Base-by-base conservation (phyloP, 257 asterid species). In the Nyctanthes arbortristis region DNA sequence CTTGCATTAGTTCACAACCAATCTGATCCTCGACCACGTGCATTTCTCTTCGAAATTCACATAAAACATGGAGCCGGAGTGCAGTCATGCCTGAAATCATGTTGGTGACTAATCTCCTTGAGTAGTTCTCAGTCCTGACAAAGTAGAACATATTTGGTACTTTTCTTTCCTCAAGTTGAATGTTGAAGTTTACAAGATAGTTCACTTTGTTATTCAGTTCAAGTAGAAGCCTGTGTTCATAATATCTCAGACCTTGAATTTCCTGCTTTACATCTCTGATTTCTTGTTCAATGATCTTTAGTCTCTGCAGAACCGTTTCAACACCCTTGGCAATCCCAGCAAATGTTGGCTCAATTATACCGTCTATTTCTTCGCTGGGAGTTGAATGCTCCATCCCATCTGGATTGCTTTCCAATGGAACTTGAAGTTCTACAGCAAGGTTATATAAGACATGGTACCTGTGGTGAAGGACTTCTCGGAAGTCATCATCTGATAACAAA, bases 281-380 rank as follows among this genome's bases (percentile, higher is more conserved):
- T 76, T 92, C 96, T 75, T 92, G 94, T 76, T 89, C 91, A 12
- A 92, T 92, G 83, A 89, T 86, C 85, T 85, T 88, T 35, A 92
- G 80, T 67, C 96, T 83, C 72, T 86, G 91, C 71, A 92, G 75
- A 66, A 89, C 90, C 22, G 81, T 84, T 67, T 89, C 96, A 6
- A 92, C 96, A 0, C 98, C 96, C 78, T 86, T 89, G 47, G 98
- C 96, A 35, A 92, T 86, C 59, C 96, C 98, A 2, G 73, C 82
- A 65, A 89, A 78, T 36, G 96, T 52, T 31, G 96, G 96, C 31
- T 89, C 98, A 8, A 89, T 83, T 7, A 79, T 72, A 69, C 77
- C 70, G 2, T 78, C 65, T 57, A 82, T 86, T 73, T 86, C 95
- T 71, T 72, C 80, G 25, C 68, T 59, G 39, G 65, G 28, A 14